Evolutionary conservation across 495 filamentous ascomycete species (phyloP).

Genomic region (Lepraria neglecta): DNA sequence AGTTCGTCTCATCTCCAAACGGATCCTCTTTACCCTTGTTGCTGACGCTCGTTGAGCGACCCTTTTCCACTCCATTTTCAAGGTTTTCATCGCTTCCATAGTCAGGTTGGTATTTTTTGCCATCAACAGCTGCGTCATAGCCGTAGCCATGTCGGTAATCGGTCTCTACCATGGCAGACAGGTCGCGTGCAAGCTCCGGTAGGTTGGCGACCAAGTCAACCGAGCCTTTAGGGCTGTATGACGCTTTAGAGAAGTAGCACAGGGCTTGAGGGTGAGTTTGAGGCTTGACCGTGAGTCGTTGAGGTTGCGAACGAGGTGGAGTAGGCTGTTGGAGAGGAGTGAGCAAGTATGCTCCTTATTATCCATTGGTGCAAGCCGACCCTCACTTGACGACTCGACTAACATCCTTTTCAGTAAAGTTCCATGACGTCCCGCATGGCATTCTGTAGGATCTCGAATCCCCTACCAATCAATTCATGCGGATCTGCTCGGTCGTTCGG

Average conservation of each 20-base stretch:
- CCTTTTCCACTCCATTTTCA: constrained; percentile 11
- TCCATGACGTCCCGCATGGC: background rate
- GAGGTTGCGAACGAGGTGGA: background rate
- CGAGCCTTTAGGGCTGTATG: background rate
- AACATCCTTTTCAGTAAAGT: background rate
- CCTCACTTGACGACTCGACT: too few relatives aligned
- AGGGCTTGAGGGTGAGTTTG: background rate
- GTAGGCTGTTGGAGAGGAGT: background rate
- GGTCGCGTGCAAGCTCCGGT: constrained; percentile 2
- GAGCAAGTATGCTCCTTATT: background rate
- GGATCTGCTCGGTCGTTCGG: background rate
- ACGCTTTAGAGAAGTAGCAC: background rate
- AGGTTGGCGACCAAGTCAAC: background rate
- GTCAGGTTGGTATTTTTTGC: background rate
- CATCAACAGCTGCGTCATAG: background rate
- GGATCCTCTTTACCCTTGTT: constrained; percentile 29
- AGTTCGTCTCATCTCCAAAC: constrained; percentile 40
- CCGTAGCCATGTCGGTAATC: background rate
- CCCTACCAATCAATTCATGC: background rate
- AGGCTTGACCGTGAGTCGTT: background rate
- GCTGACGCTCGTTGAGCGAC: background rate
- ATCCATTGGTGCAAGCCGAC: too few relatives aligned
- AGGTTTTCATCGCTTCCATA: constrained; percentile 14
- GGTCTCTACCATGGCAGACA: background rate
- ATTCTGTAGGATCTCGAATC: background rate